Evolutionary conservation across 1,139 yeast species (phyloP), one percentile per base, ranked within the genome.

Genomic region (Suhomyces atakaporum): DNA sequence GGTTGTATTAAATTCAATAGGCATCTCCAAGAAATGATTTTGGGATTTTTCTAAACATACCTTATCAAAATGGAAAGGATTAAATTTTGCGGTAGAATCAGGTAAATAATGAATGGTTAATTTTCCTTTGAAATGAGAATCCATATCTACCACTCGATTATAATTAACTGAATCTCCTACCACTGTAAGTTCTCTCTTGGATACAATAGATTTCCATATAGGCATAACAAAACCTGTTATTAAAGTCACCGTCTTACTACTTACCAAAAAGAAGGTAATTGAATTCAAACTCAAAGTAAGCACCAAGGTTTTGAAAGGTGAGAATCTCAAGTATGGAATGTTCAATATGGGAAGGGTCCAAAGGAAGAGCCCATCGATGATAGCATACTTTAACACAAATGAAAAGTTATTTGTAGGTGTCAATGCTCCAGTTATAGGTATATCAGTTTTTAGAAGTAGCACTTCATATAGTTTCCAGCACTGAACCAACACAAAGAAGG

Each of bases 71-170:
- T 73, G 77, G 47, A 81, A 77, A 2, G 97, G 97, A 47, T 90
- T 88, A 54, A 94, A 67, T 49, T 73, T 69, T 2, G 95, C 96
- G 0, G 95, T 83, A 27, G 95, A 85, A 56, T 92, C 97, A 0
- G 98, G 98, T 27, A 94, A 66, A 47, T 86, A 86, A 50, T 90
- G 85, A 47, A 92, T 84, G 2, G 92, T 85, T 53, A 86, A 85
- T 39, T 79, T 79, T 33, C 97, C 98, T 49, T 79, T 82, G 54
- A 92, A 84, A 56, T 89, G 95, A 3, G 82, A 66, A 22, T 86
- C 75, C 38, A 82, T 72, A 49, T 87, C 86, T 15, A 75, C 53
- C 6, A 81, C 63, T 38, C 65, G 54, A n/a, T 58, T 56, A 1
- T 71, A 49, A 32, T 60, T 63, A 5, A 73, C 66, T 10, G 70